Percentiles rank a stretch among this genome's conserved stretches.
These are phyloP conservation scores for Brassica rapa DNA, from an alignment of 345 rosid species.

Conservation along the genomic window DNA sequence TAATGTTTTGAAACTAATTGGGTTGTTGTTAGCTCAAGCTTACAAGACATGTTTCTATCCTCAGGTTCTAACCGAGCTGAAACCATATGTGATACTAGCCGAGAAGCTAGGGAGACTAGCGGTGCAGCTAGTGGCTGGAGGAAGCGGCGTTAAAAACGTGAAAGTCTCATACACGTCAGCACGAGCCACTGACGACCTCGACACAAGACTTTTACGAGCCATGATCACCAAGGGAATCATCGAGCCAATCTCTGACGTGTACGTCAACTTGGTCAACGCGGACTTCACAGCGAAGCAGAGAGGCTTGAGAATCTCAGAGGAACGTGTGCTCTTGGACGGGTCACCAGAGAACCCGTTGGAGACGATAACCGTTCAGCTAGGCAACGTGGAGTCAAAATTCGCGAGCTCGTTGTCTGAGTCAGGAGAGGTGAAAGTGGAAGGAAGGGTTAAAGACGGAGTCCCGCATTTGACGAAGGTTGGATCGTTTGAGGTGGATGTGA, in stretches of 20 bases:
- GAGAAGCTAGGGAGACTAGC: conserved; percentile 79
- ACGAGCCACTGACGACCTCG: conserved; percentile 78
- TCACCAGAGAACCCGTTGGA: conserved; percentile 76
- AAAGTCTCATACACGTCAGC: conserved; percentile 69
- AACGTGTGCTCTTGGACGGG: conserved; percentile 58
- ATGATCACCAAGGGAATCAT: conserved; percentile 79
- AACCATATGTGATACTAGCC: conserved; percentile 66
- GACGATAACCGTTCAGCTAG: conserved; percentile 67
- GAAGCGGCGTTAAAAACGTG: conserved; percentile 71
- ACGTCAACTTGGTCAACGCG: conserved; percentile 77
- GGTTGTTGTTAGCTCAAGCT: neutral
- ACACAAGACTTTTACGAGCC: conserved; percentile 84
- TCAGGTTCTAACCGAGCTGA: conserved; percentile 75
- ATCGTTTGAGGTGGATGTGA: conserved; percentile 75
- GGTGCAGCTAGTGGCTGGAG: conserved; percentile 73
- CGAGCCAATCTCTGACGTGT: conserved; percentile 74
- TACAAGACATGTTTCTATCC: neutral
- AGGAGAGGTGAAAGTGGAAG: conserved; percentile 75
- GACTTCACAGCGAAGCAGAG: conserved; percentile 83
- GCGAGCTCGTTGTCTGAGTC: conserved; percentile 76
- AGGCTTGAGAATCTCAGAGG: conserved; percentile 73
- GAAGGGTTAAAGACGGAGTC: conserved; percentile 71
- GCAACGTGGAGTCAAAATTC: conserved; percentile 73
- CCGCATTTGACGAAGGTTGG: conserved; percentile 83
- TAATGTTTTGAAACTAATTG: too few species aligned